A percentile compares a stretch with the other conserved stretches of the same genome.
Conservation (phyloP, 768 basidiomycete genomes). For the Lentinus tigrinus region DNA sequence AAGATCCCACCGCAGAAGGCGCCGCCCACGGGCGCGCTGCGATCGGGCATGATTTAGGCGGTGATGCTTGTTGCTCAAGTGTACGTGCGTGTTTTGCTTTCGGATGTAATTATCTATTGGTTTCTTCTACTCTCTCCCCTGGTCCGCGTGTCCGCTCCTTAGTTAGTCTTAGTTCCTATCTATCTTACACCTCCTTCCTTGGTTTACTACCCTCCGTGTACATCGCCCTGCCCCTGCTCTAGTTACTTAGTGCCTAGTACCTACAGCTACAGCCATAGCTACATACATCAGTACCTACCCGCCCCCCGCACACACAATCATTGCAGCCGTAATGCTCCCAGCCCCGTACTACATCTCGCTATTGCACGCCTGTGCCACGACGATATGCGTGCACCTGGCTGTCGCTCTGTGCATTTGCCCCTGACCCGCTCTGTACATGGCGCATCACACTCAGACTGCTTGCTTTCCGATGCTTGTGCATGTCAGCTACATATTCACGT, state of each 20-base stretch:
- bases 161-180: constrained; percentile 4
- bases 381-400: not conserved
- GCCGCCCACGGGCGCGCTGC: constrained; percentile 6
- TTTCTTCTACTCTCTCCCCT: not conserved
- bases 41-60: constrained; percentile 15
- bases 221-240: not conserved
- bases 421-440: not conserved
- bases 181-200: constrained; percentile 16
- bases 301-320: not conserved
- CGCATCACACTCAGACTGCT: not conserved
- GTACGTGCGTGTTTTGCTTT: not conserved
- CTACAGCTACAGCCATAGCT: not conserved
- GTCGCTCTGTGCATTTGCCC: not conserved
- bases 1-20: constrained; percentile 10
- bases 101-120: constrained; percentile 8
- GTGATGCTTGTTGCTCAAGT: too few relatives aligned
- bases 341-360: constrained; percentile 8
- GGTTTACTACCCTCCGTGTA: constrained; percentile 7
- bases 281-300: not conserved
- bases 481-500: not conserved
- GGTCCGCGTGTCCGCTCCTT: not conserved
- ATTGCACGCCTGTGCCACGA: not conserved
- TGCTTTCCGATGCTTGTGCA: not conserved
- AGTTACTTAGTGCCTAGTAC: not conserved
- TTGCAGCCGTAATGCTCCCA: constrained; percentile 1